Evolutionary conservation across 2,329 filamentous ascomycete species (phyloP).

Genomic region (Cercospora sesami): DNA sequence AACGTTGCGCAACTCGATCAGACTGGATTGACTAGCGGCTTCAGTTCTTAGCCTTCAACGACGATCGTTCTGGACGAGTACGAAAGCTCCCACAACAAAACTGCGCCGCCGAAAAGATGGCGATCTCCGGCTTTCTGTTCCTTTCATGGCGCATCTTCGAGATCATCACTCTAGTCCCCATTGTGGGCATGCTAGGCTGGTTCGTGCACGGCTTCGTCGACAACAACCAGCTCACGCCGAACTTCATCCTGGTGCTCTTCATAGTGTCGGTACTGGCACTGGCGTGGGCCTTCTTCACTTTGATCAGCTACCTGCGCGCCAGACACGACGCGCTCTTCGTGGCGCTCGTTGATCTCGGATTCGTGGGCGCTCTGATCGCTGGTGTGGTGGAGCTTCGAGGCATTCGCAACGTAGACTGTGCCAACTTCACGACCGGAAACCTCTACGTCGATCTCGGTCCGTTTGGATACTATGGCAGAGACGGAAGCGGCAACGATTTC

Average conservation of each 20-base stretch:
- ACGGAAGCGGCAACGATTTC: conserved; percentile 44
- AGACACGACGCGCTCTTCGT: conserved; percentile 61
- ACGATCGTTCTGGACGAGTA: neutral
- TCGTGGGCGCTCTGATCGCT: conserved; percentile 64
- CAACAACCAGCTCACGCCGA: conserved; percentile 59
- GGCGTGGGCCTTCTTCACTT: conserved; percentile 62
- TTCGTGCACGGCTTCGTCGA: conserved; percentile 62
- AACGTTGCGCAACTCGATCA: neutral
- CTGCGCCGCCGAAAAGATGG: conserved; percentile 39
- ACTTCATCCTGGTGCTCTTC: conserved; percentile 63
- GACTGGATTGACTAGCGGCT: neutral
- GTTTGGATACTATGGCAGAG: conserved; percentile 20
- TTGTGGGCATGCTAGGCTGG: conserved; percentile 64
- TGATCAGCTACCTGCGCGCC: conserved; percentile 60
- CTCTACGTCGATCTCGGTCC: conserved; percentile 50
- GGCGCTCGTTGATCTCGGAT: conserved; percentile 61
- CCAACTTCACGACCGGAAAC: conserved; percentile 52
- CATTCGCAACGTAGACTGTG: conserved; percentile 66
- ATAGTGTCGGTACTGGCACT: conserved; percentile 62
- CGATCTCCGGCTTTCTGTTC: conserved; percentile 59
- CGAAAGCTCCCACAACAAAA: neutral
- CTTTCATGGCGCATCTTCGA: conserved; percentile 62
- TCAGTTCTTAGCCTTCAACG: neutral
- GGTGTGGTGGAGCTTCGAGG: conserved; percentile 59
- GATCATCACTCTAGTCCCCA: conserved; percentile 62